Evolutionary conservation across 306 rosid genomes (phyloP), one percentile per base, ranked within the genome.

Genomic region (Comarum palustre): DNA sequence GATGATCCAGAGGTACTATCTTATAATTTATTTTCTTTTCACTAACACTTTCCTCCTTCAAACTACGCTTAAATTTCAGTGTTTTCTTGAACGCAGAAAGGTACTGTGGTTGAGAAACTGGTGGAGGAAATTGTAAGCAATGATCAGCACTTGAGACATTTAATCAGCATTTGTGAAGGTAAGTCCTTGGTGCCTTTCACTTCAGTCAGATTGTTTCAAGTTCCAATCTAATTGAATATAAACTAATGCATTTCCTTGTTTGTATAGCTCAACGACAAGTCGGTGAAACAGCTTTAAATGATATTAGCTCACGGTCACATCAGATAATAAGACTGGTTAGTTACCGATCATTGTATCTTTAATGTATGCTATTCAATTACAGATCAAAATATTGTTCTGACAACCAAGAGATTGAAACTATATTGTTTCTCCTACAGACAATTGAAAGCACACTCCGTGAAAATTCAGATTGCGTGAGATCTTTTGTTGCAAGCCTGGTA

Each of bases 401-500:
- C 60, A 31, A 66, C 60, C 31, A 50, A 32, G 22, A 13, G 39
- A 59, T 61, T 62, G 13, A 75, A 71, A 54, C n/a, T 60, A 5
- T 41, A 69, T 42, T 79, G 66, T 9, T 57, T 67, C 72, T 75
- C 54, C 69, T 74, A 73, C 87, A 95, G 99, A 90, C 96, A 68
- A 87, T 95, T 79, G 85, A 95, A 89, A 95, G 99, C 74, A 90
- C 93, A 14, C 87, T 87, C 17, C 93, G 97, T 22, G 96, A 95
- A 79, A 85, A 85, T 81, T 84, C 96, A 8, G 96, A 86, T 55
- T 84, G 96, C 24, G 96, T 95, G 80, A 86, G 92, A 78, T 87
- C 99, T 66, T 95, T 88, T 17, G 96, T 95, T 36, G 99, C 99
- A 57, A 95, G 92, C 81, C 88, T 95, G 99, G 99, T 95, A 90